Conservation (phyloP, 139 green algal genomes). For the Chlamydomonas asymmetrica region DNA sequence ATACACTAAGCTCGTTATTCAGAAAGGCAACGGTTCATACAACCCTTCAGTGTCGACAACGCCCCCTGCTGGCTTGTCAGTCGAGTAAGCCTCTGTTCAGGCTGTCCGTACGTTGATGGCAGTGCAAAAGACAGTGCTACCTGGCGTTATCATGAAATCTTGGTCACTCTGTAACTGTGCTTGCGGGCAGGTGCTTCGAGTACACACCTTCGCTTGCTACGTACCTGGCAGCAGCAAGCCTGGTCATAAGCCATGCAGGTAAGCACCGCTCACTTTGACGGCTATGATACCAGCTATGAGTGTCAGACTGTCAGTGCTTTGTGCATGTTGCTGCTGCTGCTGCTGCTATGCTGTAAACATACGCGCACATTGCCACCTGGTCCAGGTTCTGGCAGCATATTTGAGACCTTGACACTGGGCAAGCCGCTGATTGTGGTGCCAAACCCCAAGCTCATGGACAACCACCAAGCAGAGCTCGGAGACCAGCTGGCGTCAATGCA, state of each 20-base stretch:
- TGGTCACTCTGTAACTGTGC: too few relatives aligned
- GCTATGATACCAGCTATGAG: too few relatives aligned
- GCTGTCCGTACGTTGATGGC: too few relatives aligned
- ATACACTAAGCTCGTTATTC: slow-evolving; percentile 71
- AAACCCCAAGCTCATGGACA: slow-evolving; percentile 84
- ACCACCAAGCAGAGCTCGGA: slow-evolving; percentile 81
- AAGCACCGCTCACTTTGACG: too few relatives aligned
- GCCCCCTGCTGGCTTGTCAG: slow-evolving; percentile 40
- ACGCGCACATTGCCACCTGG: neutral
- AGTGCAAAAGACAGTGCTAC: too few relatives aligned
- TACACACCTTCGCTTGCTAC: slow-evolving; percentile 62
- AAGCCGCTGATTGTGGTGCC: slow-evolving; percentile 77
- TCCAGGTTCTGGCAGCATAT: slow-evolving; percentile 77
- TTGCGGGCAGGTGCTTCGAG: slow-evolving; percentile 71
- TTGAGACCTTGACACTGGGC: slow-evolving; percentile 71
- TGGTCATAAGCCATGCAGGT: slow-evolving; percentile 85
- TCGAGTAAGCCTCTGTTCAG: slow-evolving; percentile 66
- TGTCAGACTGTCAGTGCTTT: neutral
- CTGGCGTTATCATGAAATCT: too few relatives aligned
- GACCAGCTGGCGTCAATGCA: slow-evolving; percentile 57
- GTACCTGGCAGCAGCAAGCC: slow-evolving; percentile 54
- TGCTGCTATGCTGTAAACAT: neutral
- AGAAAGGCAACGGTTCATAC: slow-evolving; percentile 59
- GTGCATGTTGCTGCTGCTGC: neutral
- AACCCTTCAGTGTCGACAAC: slow-evolving; percentile 21